Base-by-base conservation (phyloP, 495 filamentous ascomycete genomes). In the Symbiotaphrina buchneri region DNA sequence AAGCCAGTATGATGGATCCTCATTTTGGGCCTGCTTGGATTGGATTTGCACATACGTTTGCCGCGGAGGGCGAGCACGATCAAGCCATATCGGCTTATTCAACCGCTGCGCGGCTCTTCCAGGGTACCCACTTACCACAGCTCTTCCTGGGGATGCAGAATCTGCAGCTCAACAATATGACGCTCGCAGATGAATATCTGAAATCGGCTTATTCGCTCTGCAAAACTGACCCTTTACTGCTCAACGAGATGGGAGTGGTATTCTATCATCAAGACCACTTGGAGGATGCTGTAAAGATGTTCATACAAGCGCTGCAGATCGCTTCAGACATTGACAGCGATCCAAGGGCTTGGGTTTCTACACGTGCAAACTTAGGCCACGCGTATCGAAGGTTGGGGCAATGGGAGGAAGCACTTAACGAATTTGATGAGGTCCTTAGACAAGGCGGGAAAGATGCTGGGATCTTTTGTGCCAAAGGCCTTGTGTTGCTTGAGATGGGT, bases 11-110 rank as follows among this genome's bases (percentile, higher is more conserved):
- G 62, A 78, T 99, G 66, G 83, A 99, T 46, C 80, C 87, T 18
- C 87, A 95, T 54, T 95, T 91, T 41, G 90, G 87, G 4, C 80
- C 90, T 4, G 87, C 87, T 23, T 99, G 87, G 87, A 95, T 99
- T 37, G 87, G 87, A 6, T 99, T 99, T 51, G 87, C 87, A 15
- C 87, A 99, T 55, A 99, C 90, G 0, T 99, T 99, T 47, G 90
- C 87, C n/a, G 85, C 85, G n/a, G 87, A 99, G 51, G 87, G 90
- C 32, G 87, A 99, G 52, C 83, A 95, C 51, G 87, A 99, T 46
- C 87, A 99, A 54, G 87, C 87, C 31, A 92, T 99, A 38, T 84
- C 85, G 10, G 87, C 90, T 5, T 99, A 99, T 58, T 87, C 78
- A 22, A 99, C 87, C 10, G 87, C 87, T 1, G 87, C 85, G 8